Percentiles rank a stretch among this genome's conserved stretches.
Evolutionary conservation across 1,139 yeast genomes (phyloP).

Genomic region (Pichia cactophila): DNA sequence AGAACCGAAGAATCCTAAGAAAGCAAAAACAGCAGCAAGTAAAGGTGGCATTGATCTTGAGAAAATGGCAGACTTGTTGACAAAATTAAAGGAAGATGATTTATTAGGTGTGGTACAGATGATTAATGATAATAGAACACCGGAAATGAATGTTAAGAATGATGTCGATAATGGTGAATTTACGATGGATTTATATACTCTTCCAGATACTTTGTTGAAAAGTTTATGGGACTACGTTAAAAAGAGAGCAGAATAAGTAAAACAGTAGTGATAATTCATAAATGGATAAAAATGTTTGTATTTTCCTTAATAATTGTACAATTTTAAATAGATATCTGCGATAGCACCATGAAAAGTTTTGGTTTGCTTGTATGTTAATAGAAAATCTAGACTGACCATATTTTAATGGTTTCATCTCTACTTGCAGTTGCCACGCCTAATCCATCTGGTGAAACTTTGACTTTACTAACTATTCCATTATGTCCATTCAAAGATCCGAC

Average conservation of each 20-base stretch:
- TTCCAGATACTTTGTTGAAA: conserved; percentile 86
- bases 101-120: conserved; percentile 91
- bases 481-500: conserved; percentile 55
- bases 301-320: neutral
- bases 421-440: conserved; percentile 63
- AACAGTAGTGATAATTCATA: neutral
- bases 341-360: neutral
- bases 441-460: conserved; percentile 69
- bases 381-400: conserved; percentile 39
- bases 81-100: conserved; percentile 87
- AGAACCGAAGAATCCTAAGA: conserved; percentile 47
- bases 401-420: conserved; percentile 60
- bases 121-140: conserved; percentile 94
- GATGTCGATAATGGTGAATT: conserved; percentile 97
- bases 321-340: neutral
- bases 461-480: conserved; percentile 52
- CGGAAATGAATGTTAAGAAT: conserved; percentile 92
- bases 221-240: conserved; percentile 93
- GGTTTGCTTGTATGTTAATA: neutral
- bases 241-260: conserved; percentile 44
- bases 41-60: conserved; percentile 82
- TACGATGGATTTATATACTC: conserved; percentile 89
- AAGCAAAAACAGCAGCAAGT: conserved; percentile 48
- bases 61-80: conserved; percentile 81
- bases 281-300: neutral